A percentile compares a stretch with the other conserved stretches of the same genome.
These are phyloP conservation scores for Pseudogymnoascus sp. DNA, from an alignment of 2,329 filamentous ascomycete species.

Conservation along the genomic window DNA sequence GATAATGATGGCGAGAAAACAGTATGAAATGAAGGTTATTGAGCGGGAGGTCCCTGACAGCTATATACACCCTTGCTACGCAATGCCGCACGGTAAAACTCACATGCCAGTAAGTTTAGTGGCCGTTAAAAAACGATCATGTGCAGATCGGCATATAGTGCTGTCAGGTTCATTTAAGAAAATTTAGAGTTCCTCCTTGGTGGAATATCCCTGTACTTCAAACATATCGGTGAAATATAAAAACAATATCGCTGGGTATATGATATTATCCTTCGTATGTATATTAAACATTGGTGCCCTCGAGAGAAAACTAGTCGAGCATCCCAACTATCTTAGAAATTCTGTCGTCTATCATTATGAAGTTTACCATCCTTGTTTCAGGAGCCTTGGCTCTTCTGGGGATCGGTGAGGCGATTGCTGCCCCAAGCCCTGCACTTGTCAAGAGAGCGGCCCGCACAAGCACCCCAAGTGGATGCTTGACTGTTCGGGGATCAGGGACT, in stretches of 20 bases:
- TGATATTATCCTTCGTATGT: neutral
- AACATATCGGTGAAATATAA: constrained; percentile 2
- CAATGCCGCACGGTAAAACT: neutral
- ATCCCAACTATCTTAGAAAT: neutral
- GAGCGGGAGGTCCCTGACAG: neutral
- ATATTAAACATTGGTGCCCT: constrained; percentile 1
- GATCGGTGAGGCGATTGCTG: neutral
- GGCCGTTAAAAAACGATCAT: neutral
- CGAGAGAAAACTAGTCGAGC: neutral
- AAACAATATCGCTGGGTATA: neutral
- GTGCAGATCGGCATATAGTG: neutral
- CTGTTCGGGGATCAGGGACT: constrained; percentile 11
- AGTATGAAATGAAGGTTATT: neutral
- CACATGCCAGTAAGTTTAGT: neutral
- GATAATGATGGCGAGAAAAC: neutral
- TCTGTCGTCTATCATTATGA: neutral
- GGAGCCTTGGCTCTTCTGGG: neutral
- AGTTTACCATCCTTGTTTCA: constrained; percentile 2
- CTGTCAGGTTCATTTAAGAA: neutral
- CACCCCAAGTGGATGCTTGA: constrained; percentile 13
- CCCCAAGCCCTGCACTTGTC: neutral
- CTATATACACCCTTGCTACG: neutral
- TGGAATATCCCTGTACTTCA: neutral
- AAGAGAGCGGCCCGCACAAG: constrained; percentile 11
- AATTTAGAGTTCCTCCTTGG: neutral